These are phyloP conservation scores for Flaveria floridana DNA, from an alignment of 140 eudicot species.

Conservation along the genomic window DNA sequence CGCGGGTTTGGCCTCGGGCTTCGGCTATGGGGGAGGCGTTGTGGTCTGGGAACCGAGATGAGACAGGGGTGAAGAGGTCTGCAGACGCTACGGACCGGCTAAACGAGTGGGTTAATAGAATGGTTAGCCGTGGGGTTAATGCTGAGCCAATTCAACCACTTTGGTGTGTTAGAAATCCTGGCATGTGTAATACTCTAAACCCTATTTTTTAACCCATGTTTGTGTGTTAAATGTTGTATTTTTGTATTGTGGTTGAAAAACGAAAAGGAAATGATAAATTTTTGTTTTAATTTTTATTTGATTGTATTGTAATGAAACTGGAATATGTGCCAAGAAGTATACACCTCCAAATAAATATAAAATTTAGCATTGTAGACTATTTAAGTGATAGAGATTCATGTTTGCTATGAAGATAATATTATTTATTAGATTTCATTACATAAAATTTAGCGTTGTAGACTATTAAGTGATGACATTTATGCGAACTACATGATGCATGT, in stretches of 20 bases:
- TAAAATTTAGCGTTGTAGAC: too few relatives aligned
- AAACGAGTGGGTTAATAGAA: conserved; percentile 78
- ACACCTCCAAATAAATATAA: neutral
- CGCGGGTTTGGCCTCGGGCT: conserved; percentile 81
- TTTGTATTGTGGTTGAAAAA: conserved; percentile 20
- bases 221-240: conserved; percentile 3
- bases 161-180: conserved; percentile 86
- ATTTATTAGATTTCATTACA: too few relatives aligned
- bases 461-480: too few relatives aligned
- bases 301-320: conserved; percentile 14
- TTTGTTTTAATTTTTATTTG: neutral
- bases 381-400: too few relatives aligned
- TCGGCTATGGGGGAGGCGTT: conserved; percentile 73
- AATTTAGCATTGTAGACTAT: too few relatives aligned
- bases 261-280: neutral
- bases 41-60: conserved; percentile 90
- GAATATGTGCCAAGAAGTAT: conserved; percentile 3
- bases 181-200: conserved; percentile 76
- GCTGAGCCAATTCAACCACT: conserved; percentile 94
- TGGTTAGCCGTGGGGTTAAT: conserved; percentile 75
- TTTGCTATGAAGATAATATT: too few relatives aligned
- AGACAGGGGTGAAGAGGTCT: conserved; percentile 65
- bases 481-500: too few relatives aligned
- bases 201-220: conserved; percentile 21
- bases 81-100: conserved; percentile 88